Percentiles rank a stretch among this genome's conserved stretches.
Evolutionary conservation across 1,284 basidiomycete genomes (phyloP).

Genomic region (Mrakiaceae sp.): DNA sequence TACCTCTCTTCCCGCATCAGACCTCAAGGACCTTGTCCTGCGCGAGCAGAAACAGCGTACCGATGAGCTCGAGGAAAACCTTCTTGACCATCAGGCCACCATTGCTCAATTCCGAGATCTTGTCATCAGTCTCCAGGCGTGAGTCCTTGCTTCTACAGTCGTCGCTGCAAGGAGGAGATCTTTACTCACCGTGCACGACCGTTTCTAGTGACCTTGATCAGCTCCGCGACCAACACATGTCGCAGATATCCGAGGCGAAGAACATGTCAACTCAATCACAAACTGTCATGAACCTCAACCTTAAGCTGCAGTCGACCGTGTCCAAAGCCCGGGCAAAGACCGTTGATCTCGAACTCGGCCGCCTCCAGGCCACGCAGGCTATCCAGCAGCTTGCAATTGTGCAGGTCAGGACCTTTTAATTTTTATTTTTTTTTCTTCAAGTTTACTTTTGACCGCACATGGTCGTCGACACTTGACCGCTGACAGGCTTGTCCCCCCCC

Average conservation of each 20-base stretch:
- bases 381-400: conserved; percentile 55
- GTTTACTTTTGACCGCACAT: neutral
- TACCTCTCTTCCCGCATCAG: conserved; percentile 34
- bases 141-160: conserved; percentile 21
- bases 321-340: conserved; percentile 77
- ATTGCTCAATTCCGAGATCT: conserved; percentile 84
- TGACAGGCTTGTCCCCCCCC: neutral
- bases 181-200: neutral
- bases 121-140: conserved; percentile 71
- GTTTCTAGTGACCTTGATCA: conserved; percentile 60
- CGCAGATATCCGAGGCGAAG: conserved; percentile 67
- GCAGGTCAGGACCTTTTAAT: conserved; percentile 27
- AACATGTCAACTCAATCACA: conserved; percentile 60
- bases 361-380: conserved; percentile 69
- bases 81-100: conserved; percentile 74
- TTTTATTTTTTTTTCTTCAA: neutral
- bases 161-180: neutral
- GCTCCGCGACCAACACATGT: conserved; percentile 69
- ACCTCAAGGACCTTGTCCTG: conserved; percentile 56
- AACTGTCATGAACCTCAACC: conserved; percentile 78
- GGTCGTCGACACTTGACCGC: neutral
- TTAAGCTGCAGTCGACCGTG: conserved; percentile 79
- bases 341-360: conserved; percentile 75
- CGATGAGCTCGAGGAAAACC: conserved; percentile 58
- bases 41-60: conserved; percentile 56